Base-by-base conservation (phyloP, 129 eudicot species). In the Logfia minima region DNA sequence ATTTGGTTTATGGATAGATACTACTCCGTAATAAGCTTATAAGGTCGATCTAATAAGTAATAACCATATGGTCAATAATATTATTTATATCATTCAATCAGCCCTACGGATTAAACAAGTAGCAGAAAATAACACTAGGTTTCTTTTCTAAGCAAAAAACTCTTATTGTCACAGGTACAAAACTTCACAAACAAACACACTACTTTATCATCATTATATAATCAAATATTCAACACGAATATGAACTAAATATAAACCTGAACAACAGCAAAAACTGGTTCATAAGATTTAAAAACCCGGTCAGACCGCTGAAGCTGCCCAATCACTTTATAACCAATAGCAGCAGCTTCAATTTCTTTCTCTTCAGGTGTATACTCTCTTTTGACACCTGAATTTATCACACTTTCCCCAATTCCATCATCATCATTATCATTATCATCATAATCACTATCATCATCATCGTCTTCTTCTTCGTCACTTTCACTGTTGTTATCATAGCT, bases 221-320 rank as follows among this genome's bases (percentile, higher is more conserved):
- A 55, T 39, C 39, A 63, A 63, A 59, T 21, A 59, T 59, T 6
- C 11, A 2, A 63, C 37, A 45, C n/a, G 14, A 16, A 31, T n/a
- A 26, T 4, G 64, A 31, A 10, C 5, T 66, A 53, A 75, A 55
- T 22, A 59, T 17, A 8, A 65, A 92, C 98, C 98, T 92, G 98
- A 82, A 92, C 73, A 70, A 92, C 86, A 8, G 98, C 99, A 55
- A 89, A 91, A 41, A 89, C 94, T 17, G 99, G 92, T 79, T 91
- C 96, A 66, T 91, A 94, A 7, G 75, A 72, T 67, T 91, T 91
- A 72, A 87, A 86, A 68, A 87, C 92, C 24, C 89, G 83, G 28
- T 94, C 99, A 0, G 90, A 83, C 11, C 78, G 76, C 77, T 86
- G 78, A 18, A 95, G 88, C 23, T 86, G 97, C 31, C 96, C 97